These are phyloP conservation scores for Didymella lethalis DNA, from an alignment of 2,329 filamentous ascomycete species.

Conservation along the genomic window DNA sequence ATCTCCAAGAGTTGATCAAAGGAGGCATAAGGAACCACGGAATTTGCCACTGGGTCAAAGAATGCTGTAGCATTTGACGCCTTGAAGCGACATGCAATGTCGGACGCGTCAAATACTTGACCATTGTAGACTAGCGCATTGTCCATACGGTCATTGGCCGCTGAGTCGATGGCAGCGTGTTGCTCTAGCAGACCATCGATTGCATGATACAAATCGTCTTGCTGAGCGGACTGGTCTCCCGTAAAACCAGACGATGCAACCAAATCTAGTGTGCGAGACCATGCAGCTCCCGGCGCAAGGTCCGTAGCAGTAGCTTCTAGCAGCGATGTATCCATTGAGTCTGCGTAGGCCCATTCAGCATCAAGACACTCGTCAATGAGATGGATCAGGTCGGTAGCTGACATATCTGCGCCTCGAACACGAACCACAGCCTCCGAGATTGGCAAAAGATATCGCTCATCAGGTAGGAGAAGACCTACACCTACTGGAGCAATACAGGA, in stretches of 20 bases:
- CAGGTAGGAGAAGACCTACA: conserved; percentile 11
- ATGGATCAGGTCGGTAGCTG: background rate
- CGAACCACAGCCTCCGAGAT: background rate
- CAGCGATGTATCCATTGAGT: background rate
- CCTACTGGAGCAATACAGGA: background rate
- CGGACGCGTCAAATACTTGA: background rate
- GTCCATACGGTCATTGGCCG: background rate
- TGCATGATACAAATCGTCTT: background rate
- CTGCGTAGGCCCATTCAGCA: background rate
- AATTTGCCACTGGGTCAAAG: background rate
- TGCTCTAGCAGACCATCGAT: background rate
- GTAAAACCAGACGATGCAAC: background rate
- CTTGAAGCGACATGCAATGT: conserved; percentile 1
- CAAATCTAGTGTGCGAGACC: background rate
- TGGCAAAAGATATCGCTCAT: conserved; percentile 6
- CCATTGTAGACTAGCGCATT: background rate
- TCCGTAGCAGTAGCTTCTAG: background rate
- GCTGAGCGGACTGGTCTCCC: background rate
- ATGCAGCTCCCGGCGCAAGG: background rate
- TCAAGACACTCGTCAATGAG: background rate
- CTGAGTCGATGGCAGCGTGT: background rate
- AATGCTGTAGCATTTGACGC: conserved; percentile 12
- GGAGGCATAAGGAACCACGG: background rate
- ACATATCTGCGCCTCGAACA: background rate
- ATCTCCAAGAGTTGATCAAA: conserved; percentile 3